Percentiles rank a stretch among this genome's conserved stretches.
These are phyloP conservation scores for Plantago elongata DNA, from an alignment of 257 asterid species.

Conservation along the genomic window DNA sequence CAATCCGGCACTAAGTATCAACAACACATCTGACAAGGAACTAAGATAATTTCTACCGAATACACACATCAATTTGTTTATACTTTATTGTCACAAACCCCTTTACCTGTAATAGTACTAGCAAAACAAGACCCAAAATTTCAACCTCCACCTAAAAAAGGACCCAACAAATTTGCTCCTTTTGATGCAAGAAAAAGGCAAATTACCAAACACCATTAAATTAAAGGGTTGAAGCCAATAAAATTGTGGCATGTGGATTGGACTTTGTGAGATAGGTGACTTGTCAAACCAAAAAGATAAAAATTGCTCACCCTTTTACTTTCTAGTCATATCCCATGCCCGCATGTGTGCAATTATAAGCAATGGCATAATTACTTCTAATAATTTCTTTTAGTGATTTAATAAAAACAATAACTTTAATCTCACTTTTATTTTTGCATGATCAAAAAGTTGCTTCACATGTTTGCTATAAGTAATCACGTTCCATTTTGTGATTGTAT, in stretches of 20 bases:
- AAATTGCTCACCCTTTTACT: neutral
- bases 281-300: constrained; percentile 19
- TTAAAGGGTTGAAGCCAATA: constrained; percentile 20
- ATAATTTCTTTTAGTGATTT: too few species aligned
- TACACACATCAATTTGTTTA: neutral
- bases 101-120: too few species aligned
- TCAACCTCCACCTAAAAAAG: constrained; percentile 13
- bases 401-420: too few species aligned
- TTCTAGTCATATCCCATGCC: constrained; percentile 9
- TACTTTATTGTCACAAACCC: constrained; percentile 21
- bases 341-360: constrained; percentile 5
- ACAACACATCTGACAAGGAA: too few species aligned
- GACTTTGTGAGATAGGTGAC: constrained; percentile 21
- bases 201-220: constrained; percentile 5
- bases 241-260: constrained; percentile 29
- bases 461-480: too few species aligned
- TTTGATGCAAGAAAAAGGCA: constrained; percentile 36
- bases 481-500: too few species aligned
- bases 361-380: too few species aligned
- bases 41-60: too few species aligned
- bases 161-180: constrained; percentile 40
- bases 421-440: too few species aligned
- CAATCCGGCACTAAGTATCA: too few species aligned
- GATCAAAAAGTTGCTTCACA: too few species aligned
- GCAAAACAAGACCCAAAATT: too few species aligned